Evolutionary conservation across 2,329 filamentous ascomycete species (phyloP).

Genomic region (Dothideomycetes sp.): DNA sequence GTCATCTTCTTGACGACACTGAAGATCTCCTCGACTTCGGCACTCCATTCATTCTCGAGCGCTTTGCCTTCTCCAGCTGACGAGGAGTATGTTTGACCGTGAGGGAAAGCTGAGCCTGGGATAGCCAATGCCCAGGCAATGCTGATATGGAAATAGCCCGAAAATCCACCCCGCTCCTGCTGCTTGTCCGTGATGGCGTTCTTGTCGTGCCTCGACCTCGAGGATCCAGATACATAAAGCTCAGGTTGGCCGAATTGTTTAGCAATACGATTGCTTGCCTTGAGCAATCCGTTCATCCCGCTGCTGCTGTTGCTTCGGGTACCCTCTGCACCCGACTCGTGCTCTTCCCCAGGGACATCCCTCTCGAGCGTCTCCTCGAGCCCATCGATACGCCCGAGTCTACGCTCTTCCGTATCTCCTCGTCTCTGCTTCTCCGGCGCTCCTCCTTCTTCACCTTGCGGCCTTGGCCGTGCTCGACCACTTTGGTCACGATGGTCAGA

Average conservation of each 20-base stretch:
- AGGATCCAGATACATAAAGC: constrained; percentile 47
- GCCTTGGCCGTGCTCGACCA: not conserved
- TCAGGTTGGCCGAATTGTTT: constrained; percentile 52
- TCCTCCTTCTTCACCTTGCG: not conserved
- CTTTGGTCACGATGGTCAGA: constrained; percentile 9
- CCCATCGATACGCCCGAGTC: not conserved
- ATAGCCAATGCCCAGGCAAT: constrained; percentile 67
- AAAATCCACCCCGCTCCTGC: constrained; percentile 25
- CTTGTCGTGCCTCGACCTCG: constrained; percentile 15
- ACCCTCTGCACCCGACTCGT: too few species aligned
- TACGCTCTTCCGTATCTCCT: not conserved
- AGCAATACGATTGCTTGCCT: constrained; percentile 54
- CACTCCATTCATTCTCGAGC: too few species aligned
- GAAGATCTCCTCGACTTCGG: constrained; percentile 11
- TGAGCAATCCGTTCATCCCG: constrained; percentile 42
- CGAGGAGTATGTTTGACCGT: too few species aligned
- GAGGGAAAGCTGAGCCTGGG: too few species aligned
- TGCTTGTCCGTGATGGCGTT: constrained; percentile 2
- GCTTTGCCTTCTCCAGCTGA: too few species aligned
- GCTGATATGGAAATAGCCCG: constrained; percentile 63
- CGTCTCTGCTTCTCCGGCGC: not conserved
- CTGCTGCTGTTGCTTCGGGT: not conserved
- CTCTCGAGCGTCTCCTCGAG: not conserved
- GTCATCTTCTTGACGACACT: constrained; percentile 13
- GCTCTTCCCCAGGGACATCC: not conserved